These are phyloP conservation scores for Saksenaea vasiformis DNA, from an alignment of 371 early-diverging fungal genomes.

Conservation along the genomic window DNA sequence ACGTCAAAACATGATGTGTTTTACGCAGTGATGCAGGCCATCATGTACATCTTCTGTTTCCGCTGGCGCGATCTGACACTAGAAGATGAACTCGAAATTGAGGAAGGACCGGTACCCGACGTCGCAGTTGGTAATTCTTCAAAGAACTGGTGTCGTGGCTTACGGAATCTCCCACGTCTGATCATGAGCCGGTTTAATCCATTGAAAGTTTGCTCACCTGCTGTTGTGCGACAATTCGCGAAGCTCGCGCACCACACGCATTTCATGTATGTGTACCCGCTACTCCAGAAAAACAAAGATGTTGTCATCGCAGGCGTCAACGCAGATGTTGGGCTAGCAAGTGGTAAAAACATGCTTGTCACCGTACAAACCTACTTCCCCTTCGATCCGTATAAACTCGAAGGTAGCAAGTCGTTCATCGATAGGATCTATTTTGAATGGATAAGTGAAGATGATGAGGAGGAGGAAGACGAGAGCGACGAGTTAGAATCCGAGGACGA, in stretches of 20 bases:
- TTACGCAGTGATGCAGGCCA: constrained; percentile 86
- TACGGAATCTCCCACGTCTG: constrained; percentile 68
- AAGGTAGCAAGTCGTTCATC: constrained; percentile 62
- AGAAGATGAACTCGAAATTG: constrained; percentile 34
- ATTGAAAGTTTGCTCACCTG: constrained; percentile 75
- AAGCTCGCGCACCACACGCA: constrained; percentile 73
- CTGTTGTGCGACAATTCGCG: constrained; percentile 88
- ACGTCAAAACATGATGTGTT: constrained; percentile 73
- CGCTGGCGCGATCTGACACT: constrained; percentile 82
- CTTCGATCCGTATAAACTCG: constrained; percentile 89
- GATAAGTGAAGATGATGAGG: constrained; percentile 25
- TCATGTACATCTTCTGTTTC: constrained; percentile 93
- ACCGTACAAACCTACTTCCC: constrained; percentile 89
- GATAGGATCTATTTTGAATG: constrained; percentile 70
- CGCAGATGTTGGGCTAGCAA: constrained; percentile 14
- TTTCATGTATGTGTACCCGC: constrained; percentile 85
- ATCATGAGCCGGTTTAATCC: constrained; percentile 85
- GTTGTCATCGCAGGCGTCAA: constrained; percentile 40
- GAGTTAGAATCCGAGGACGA: neutral
- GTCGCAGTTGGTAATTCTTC: constrained; percentile 1
- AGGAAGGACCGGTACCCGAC: constrained; percentile 19
- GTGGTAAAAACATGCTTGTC: constrained; percentile 25
- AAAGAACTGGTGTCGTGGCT: constrained; percentile 44
- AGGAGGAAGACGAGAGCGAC: constrained; percentile 4
- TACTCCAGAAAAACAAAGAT: constrained; percentile 70